phyloP scores from a whole-genome alignment of 306 rosid species.

The Malus fusca region DNA sequence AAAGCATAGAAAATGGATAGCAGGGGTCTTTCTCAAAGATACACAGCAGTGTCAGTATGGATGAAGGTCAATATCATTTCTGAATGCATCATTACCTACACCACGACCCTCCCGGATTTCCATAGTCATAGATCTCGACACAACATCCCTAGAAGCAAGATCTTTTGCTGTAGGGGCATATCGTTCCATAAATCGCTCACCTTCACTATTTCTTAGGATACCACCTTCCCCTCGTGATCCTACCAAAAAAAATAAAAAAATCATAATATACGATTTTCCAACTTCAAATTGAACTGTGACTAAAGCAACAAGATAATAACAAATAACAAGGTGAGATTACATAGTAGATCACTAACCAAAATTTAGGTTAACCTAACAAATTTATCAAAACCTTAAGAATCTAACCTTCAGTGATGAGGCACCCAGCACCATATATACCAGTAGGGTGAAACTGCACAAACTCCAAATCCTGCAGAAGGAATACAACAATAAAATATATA shows the following conservation, averaged over 20 bases:
- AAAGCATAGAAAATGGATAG: neutral
- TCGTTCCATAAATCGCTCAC: conserved; percentile 97
- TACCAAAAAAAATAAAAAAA: conserved; percentile 21
- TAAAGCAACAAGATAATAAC: neutral
- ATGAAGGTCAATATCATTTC: neutral
- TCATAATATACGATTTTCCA: neutral
- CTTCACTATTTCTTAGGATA: conserved; percentile 90
- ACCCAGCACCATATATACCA: conserved; percentile 97
- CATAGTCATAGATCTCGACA: conserved; percentile 96
- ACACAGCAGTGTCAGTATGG: neutral
- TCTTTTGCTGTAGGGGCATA: conserved; percentile 98
- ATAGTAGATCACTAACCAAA: neutral
- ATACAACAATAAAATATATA: conserved; percentile 1
- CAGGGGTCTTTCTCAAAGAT: neutral
- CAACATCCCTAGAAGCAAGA: conserved; percentile 97
- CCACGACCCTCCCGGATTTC: conserved; percentile 98
- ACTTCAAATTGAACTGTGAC: neutral
- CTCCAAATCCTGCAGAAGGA: conserved; percentile 70
- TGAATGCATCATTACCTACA: conserved; percentile 55
- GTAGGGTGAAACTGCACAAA: conserved; percentile 98
- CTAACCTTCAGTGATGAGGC: conserved; percentile 94
- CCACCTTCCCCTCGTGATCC: conserved; percentile 99
- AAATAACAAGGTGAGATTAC: neutral
- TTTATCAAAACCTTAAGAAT: neutral
- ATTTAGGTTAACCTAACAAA: neutral